Evolutionary conservation across 1,284 basidiomycete species (phyloP).

Genomic region (Paramarasmius palmivorus): DNA sequence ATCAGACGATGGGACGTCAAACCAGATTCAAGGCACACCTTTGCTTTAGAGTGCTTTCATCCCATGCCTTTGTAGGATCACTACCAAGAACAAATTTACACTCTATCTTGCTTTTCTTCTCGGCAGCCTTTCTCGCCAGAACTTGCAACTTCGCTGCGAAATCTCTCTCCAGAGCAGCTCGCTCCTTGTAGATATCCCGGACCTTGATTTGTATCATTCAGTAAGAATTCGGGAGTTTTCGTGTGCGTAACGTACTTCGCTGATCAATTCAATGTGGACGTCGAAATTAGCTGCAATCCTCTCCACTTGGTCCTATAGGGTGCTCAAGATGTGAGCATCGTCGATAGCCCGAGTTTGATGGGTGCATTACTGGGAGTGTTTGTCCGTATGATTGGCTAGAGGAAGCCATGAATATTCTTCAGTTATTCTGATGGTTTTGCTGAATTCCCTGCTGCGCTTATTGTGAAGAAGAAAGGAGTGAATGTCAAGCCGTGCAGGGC

Average conservation of each 20-base stretch:
- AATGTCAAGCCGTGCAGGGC: no score
- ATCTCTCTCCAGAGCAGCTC: slow-evolving; percentile 70
- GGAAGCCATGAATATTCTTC: slow-evolving; percentile 9
- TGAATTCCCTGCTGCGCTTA: no score
- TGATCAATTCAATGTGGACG: slow-evolving; percentile 61
- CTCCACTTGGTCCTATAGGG: slow-evolving; percentile 57
- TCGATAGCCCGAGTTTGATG: slow-evolving; percentile 6
- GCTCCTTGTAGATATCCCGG: slow-evolving; percentile 69
- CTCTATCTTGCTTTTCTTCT: slow-evolving; percentile 66
- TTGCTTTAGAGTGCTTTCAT: slow-evolving; percentile 49
- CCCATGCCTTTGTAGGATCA: slow-evolving; percentile 65
- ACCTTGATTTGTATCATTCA: slow-evolving; percentile 44
- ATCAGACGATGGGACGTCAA: slow-evolving; percentile 4
- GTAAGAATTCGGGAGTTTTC: slow-evolving; percentile 5
- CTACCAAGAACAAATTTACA: slow-evolving; percentile 58
- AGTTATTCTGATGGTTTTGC: no score
- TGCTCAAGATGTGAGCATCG: slow-evolving; percentile 7
- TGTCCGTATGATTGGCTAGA: slow-evolving; percentile 42
- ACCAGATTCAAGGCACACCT: slow-evolving; percentile 43
- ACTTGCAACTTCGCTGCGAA: slow-evolving; percentile 70
- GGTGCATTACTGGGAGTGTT: slow-evolving; percentile 44
- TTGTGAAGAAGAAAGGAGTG: no score
- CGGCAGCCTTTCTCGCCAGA: slow-evolving; percentile 64
- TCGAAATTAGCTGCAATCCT: slow-evolving; percentile 53
- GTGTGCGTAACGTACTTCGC: slow-evolving; percentile 50